These are phyloP conservation scores for Chalaropsis thielavioides DNA, from an alignment of 2,329 filamentous ascomycete species.

Conservation along the genomic window DNA sequence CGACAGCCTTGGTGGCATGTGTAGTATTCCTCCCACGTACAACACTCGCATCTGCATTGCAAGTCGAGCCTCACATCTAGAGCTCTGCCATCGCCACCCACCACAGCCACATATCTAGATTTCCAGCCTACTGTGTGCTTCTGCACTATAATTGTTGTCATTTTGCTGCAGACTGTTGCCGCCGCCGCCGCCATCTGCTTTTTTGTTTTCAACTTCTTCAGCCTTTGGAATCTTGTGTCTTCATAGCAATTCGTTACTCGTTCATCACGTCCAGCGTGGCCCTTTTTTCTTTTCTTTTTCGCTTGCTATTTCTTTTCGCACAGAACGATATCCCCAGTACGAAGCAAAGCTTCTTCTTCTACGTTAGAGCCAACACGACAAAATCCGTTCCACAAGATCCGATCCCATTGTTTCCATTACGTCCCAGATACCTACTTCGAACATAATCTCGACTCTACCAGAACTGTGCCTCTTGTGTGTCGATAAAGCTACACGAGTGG, in stretches of 20 bases:
- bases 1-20: constrained; percentile 6
- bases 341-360: background rate
- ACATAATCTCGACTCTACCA: background rate
- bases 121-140: background rate
- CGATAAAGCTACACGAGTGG: too few relatives aligned
- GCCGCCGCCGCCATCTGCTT: background rate
- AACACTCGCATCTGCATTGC: constrained; percentile 3
- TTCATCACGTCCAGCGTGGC: background rate
- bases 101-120: background rate
- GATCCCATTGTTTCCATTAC: background rate
- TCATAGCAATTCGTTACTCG: background rate
- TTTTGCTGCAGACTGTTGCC: background rate
- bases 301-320: background rate
- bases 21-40: constrained; percentile 14
- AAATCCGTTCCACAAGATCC: background rate
- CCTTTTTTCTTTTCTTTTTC: background rate
- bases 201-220: background rate
- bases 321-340: background rate
- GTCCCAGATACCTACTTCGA: background rate
- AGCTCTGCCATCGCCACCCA: background rate
- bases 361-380: background rate
- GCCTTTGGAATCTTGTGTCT: background rate
- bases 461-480: too few relatives aligned
- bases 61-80: background rate
- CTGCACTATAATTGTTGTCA: background rate